phyloP scores from a whole-genome alignment of 202 grass and related monocot genomes.

The Setaria viridis region DNA sequence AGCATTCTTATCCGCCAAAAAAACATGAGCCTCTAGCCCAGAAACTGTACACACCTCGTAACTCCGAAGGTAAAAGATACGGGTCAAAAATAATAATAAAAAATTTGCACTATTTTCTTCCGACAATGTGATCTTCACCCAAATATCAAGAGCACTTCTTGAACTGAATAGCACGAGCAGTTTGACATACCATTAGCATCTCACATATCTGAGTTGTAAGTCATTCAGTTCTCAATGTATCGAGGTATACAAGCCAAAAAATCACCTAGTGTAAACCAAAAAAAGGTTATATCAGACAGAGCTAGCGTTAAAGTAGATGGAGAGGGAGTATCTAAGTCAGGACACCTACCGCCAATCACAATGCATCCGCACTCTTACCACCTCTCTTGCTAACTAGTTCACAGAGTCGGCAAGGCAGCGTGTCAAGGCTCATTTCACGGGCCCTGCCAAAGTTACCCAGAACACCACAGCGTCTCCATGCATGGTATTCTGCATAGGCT shows the following conservation, averaged over 20 bases:
- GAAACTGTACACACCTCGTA: constrained; percentile 21
- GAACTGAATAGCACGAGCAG: constrained; percentile 7
- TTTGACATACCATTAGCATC: constrained; percentile 19
- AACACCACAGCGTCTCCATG: constrained; percentile 88
- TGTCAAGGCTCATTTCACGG: constrained; percentile 82
- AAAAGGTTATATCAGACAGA: constrained; percentile 29
- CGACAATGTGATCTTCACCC: not conserved
- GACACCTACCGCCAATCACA: constrained; percentile 50
- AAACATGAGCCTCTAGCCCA: constrained; percentile 27
- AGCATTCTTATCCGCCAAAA: constrained; percentile 29
- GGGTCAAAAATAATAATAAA: constrained; percentile 1
- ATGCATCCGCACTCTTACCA: constrained; percentile 63
- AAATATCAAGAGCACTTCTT: not conserved
- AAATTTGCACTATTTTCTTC: not conserved
- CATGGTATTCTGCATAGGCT: constrained; percentile 90
- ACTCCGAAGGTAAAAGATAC: not conserved
- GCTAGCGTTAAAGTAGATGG: not conserved
- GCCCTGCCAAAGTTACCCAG: constrained; percentile 78
- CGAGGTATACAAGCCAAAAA: constrained; percentile 17
- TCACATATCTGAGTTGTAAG: constrained; percentile 4
- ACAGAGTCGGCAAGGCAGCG: constrained; percentile 81
- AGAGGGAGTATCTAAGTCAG: constrained; percentile 4
- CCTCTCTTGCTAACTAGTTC: constrained; percentile 79
- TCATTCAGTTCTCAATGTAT: not conserved
- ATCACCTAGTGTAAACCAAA: constrained; percentile 40